Evolutionary conservation across 345 rosid genomes (phyloP).

Genomic region (Rhodamnia argentea): DNA sequence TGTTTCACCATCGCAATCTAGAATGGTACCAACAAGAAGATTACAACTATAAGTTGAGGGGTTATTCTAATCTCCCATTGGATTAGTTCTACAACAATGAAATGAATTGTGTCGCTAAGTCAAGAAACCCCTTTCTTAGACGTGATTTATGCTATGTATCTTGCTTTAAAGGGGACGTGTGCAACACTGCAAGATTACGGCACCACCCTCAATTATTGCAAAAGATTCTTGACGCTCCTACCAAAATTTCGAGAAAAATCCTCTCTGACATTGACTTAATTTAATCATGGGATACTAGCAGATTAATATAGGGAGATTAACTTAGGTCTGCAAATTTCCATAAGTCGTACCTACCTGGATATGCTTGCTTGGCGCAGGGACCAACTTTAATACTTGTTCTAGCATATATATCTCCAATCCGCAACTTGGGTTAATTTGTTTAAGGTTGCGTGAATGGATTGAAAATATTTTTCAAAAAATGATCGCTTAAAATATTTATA

Average conservation of each 20-base stretch:
- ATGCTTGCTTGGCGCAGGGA: not conserved
- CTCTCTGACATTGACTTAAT: not conserved
- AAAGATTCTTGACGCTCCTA: not conserved
- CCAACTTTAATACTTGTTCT: not conserved
- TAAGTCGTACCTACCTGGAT: not conserved
- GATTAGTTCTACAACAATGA: not conserved
- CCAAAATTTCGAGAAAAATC: not conserved
- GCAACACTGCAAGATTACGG: not conserved
- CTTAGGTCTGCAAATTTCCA: not conserved
- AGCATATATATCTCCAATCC: not conserved
- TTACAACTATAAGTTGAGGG: not conserved
- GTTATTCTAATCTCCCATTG: not conserved
- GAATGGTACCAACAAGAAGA: not conserved
- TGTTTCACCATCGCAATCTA: not conserved
- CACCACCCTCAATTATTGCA: not conserved
- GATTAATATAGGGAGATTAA: not conserved
- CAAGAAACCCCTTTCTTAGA: not conserved
- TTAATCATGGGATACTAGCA: not conserved
- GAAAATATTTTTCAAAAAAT: too few relatives aligned
- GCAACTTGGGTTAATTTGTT: not conserved
- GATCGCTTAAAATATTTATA: too few relatives aligned
- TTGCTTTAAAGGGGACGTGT: not conserved
- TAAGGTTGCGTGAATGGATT: too few relatives aligned
- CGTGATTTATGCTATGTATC: not conserved
- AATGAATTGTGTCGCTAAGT: not conserved